Evolutionary conservation across 2,329 filamentous ascomycete species (phyloP).

Genomic region (Lachnellula occidentalis): DNA sequence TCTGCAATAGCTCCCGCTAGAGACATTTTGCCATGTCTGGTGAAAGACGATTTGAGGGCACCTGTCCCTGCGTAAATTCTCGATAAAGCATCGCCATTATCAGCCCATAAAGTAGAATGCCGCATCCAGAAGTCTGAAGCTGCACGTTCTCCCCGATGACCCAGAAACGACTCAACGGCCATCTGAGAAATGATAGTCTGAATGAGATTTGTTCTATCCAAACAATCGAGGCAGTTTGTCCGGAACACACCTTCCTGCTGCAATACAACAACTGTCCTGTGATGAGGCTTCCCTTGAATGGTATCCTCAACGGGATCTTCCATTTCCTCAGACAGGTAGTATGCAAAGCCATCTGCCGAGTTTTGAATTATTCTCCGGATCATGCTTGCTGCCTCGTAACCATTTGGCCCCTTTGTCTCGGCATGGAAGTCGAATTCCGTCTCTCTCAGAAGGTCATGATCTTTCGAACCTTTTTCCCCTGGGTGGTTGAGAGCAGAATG

Average conservation of each 20-base stretch:
- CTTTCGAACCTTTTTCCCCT: constrained; percentile 50
- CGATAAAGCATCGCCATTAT: constrained; percentile 90
- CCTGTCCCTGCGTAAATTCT: constrained; percentile 96
- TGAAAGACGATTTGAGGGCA: constrained; percentile 92
- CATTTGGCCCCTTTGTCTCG: constrained; percentile 78
- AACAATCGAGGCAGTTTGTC: constrained; percentile 92
- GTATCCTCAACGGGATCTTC: constrained; percentile 36
- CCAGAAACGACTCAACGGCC: constrained; percentile 80
- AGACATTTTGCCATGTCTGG: constrained; percentile 91
- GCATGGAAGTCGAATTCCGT: constrained; percentile 97
- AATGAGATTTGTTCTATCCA: constrained; percentile 92
- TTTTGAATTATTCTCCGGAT: constrained; percentile 74
- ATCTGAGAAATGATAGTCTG: constrained; percentile 94
- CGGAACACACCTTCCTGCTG: constrained; percentile 95
- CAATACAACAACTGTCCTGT: constrained; percentile 59
- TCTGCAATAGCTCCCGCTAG: constrained; percentile 91
- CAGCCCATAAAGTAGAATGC: constrained; percentile 92
- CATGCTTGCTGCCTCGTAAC: constrained; percentile 84
- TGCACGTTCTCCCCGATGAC: constrained; percentile 63
- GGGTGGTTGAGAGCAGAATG: constrained; percentile 64
- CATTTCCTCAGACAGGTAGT: constrained; percentile 74
- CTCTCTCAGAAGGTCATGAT: constrained; percentile 69
- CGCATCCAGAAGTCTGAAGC: constrained; percentile 82
- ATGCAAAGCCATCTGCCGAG: constrained; percentile 85
- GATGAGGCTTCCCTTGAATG: constrained; percentile 31